phyloP scores from a whole-genome alignment of 2,329 filamentous ascomycete genomes.

The Colletotrichum sp. region DNA sequence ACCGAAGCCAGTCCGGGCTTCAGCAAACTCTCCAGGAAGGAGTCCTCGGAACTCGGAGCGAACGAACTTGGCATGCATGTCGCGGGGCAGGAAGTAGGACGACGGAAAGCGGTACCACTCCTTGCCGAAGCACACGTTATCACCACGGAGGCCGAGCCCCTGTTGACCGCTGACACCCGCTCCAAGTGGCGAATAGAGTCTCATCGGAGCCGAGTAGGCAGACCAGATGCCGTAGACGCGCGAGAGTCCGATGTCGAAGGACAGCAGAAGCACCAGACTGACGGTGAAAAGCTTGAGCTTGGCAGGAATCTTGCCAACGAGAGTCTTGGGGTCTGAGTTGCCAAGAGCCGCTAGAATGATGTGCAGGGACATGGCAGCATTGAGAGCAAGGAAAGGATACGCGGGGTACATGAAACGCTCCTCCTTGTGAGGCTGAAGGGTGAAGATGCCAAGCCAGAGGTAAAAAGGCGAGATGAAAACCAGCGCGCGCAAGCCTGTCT shows the following conservation, averaged over 20 bases:
- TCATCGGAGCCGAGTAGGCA: conserved; percentile 82
- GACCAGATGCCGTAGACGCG: conserved; percentile 79
- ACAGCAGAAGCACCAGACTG: conserved; percentile 63
- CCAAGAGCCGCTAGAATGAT: conserved; percentile 79
- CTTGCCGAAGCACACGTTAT: conserved; percentile 87
- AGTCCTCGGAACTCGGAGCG: conserved; percentile 89
- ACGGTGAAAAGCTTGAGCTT: conserved; percentile 74
- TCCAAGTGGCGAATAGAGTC: conserved; percentile 72
- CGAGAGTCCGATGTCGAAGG: conserved; percentile 69
- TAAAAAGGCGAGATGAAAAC: conserved; percentile 89
- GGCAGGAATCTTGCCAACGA: conserved; percentile 75
- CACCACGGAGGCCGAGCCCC: conserved; percentile 62
- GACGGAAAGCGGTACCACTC: conserved; percentile 99
- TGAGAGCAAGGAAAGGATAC: conserved; percentile 89
- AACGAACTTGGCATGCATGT: conserved; percentile 86
- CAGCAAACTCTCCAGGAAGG: conserved; percentile 87
- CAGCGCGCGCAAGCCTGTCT: conserved; percentile 75
- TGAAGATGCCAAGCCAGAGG: conserved; percentile 92
- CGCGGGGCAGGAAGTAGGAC: conserved; percentile 86
- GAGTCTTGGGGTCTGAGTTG: conserved; percentile 67
- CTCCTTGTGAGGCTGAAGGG: conserved; percentile 92
- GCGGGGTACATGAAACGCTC: conserved; percentile 98
- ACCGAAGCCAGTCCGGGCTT: conserved; percentile 71
- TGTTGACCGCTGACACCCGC: conserved; percentile 47
- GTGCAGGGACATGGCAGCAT: conserved; percentile 84